phyloP scores from a whole-genome alignment of 2,329 filamentous ascomycete genomes.

The Apiospora aurea region DNA sequence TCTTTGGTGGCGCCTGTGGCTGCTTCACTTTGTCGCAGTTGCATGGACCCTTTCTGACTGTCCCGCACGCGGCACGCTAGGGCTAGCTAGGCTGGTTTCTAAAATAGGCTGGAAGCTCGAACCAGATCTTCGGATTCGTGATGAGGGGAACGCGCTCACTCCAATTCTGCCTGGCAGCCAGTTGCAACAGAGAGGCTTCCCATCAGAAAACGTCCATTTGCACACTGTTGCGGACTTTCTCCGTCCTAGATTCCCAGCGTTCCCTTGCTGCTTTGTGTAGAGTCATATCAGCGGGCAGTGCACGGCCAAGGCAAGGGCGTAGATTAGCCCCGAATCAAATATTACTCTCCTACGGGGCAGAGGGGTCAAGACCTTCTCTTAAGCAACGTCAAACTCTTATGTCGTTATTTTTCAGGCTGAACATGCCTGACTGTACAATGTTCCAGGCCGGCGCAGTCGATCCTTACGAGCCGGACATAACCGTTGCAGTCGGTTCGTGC shows the following conservation, averaged over 20 bases:
- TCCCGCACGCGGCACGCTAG: conserved; percentile 4
- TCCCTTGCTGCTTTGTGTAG: not conserved
- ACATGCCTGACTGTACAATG: not conserved
- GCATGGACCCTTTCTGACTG: conserved; percentile 1
- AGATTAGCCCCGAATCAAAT: not conserved
- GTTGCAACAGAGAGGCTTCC: not conserved
- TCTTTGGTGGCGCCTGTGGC: not conserved
- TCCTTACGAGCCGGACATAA: conserved; percentile 12
- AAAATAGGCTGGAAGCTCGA: conserved; percentile 5
- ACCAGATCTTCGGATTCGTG: conserved; percentile 17
- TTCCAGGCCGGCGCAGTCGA: not conserved
- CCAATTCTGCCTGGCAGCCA: not conserved
- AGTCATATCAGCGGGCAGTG: not conserved
- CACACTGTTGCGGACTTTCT: too few relatives aligned
- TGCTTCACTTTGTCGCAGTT: not conserved
- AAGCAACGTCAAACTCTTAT: not conserved
- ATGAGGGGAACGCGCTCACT: conserved; percentile 15
- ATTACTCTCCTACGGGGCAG: not conserved
- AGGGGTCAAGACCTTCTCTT: not conserved
- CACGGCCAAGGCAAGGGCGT: not conserved
- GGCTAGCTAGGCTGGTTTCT: conserved; percentile 1
- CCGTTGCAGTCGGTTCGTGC: conserved; percentile 13
- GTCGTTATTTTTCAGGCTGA: not conserved
- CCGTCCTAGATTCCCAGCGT: not conserved
- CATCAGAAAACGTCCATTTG: not conserved